Evolutionary conservation across 2,329 filamentous ascomycete genomes (phyloP), one percentile per base, ranked within the genome.

Genomic region (Arthrobotrys sphaeroides): DNA sequence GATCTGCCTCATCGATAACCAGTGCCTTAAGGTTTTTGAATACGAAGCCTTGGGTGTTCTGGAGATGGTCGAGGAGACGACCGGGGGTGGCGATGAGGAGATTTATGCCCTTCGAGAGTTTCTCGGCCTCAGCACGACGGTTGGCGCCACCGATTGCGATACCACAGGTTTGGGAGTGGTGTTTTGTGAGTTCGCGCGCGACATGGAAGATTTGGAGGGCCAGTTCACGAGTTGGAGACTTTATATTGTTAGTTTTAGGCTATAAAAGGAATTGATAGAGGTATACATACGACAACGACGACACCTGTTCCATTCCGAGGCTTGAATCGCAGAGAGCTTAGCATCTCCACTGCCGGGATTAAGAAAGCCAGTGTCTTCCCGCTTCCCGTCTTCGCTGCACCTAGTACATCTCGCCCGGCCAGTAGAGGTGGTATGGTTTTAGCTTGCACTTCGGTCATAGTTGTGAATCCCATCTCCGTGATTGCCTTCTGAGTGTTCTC

Each of bases 71-170:
- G 16, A 99, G 88, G 67, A 99, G 86, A 67, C 95, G 89, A 18
- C 95, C 95, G 1, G 95, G 94, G 0, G 95, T 99, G 4, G 94
- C 94, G 78, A 99, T 95, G 43, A 99, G 84, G 33, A 99, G 86
- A 82, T 99, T 99, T 72, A 98, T 91, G 80, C 95, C 95, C 85
- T 97, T 97, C 77, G 87, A 86, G 47, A 99, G 88, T 86, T 99
- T 99, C 80, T 97, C 93, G 0, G 91, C 93, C 84, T 99, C 95
- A 9, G 94, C 94, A 78, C 91, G 87, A 18, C 79, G 78, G 83
- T 97, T 98, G 55, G 95, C 94, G 70, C 95, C 95, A 77, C 95
- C 95, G 80, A 99, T 99, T 74, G 96, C 92, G 74, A 98, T 97
- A 61, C 94, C 94, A 80, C 94, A 96, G 3, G 94, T 97, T 80